A percentile compares a stretch with the other conserved stretches of the same genome.
These are phyloP conservation scores for Pholiota microspora DNA, from an alignment of 768 basidiomycete genomes.

Conservation along the genomic window DNA sequence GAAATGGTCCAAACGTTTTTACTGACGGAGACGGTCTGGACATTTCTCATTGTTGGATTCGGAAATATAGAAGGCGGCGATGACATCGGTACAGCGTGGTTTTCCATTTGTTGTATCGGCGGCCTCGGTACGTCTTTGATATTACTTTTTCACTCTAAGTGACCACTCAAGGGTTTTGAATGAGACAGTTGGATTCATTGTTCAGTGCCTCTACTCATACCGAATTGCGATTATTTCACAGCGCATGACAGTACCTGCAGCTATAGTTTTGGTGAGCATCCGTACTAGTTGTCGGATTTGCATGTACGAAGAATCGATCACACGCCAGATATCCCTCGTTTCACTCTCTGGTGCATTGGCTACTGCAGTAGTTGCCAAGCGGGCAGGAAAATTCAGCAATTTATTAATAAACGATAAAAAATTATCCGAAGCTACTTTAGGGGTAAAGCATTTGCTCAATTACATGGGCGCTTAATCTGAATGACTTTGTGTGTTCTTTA, in stretches of 20 bases:
- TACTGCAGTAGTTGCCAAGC: neutral
- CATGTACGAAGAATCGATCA: too few relatives aligned
- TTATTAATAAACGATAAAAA: neutral
- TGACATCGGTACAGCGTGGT: neutral
- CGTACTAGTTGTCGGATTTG: too few relatives aligned
- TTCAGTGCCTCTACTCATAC: slow-evolving; percentile 3
- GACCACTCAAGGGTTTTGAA: too few relatives aligned
- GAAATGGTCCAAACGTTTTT: neutral
- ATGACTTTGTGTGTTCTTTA: neutral
- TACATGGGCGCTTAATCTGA: neutral
- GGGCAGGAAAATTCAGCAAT: neutral
- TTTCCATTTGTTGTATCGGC: neutral
- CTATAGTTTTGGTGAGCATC: neutral
- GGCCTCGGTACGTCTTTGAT: neutral
- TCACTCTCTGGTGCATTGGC: neutral
- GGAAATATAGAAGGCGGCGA: neutral
- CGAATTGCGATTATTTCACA: neutral
- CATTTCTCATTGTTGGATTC: neutral
- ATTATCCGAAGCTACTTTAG: neutral
- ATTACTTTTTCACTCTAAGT: too few relatives aligned
- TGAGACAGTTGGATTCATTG: neutral
- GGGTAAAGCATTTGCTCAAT: neutral
- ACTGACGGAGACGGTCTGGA: neutral
- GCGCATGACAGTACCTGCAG: neutral
- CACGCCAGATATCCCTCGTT: neutral